These are phyloP conservation scores for Ophiostoma piceae DNA, from an alignment of 2,329 filamentous ascomycete genomes.

Conservation along the genomic window DNA sequence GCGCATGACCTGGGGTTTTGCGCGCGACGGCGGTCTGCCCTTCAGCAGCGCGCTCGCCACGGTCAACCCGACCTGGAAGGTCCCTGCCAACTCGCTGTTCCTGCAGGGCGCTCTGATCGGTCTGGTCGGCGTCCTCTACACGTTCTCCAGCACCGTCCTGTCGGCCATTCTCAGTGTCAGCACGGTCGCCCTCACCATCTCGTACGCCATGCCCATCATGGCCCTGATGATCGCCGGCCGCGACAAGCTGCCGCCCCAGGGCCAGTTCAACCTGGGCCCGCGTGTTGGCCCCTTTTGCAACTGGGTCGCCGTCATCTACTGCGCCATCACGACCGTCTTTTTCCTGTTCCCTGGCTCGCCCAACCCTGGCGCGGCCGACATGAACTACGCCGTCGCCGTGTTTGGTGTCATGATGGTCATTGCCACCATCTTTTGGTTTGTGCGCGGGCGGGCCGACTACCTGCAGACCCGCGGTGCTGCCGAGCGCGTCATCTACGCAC, in stretches of 20 bases:
- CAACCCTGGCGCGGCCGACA: conserved; percentile 23
- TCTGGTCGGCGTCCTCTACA: conserved; percentile 38
- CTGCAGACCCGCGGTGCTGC: conserved; percentile 19
- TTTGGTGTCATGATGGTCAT: conserved; percentile 27
- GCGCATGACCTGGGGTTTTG: conserved; percentile 42
- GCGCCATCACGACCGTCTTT: conserved; percentile 26
- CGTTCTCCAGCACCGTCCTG: conserved; percentile 50
- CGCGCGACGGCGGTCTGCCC: conserved; percentile 43
- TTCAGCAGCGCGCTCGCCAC: conserved; percentile 38
- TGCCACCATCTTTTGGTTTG: conserved; percentile 25
- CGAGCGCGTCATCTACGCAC: conserved; percentile 21
- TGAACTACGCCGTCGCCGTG: conserved; percentile 27
- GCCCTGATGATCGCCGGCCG: conserved; percentile 47
- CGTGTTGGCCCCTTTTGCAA: conserved; percentile 23
- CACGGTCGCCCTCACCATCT: conserved; percentile 52
- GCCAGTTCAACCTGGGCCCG: conserved; percentile 25
- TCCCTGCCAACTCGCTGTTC: conserved; percentile 32
- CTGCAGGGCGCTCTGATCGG: conserved; percentile 22
- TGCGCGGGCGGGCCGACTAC: conserved; percentile 24
- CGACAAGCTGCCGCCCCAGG: conserved; percentile 44
- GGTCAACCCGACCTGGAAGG: conserved; percentile 37
- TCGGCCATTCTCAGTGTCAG: conserved; percentile 51
- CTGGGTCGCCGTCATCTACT: conserved; percentile 25
- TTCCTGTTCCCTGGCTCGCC: conserved; percentile 26
- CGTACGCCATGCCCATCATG: conserved; percentile 46